Conservation (phyloP, 768 basidiomycete species). For the Suillus luteus region DNA sequence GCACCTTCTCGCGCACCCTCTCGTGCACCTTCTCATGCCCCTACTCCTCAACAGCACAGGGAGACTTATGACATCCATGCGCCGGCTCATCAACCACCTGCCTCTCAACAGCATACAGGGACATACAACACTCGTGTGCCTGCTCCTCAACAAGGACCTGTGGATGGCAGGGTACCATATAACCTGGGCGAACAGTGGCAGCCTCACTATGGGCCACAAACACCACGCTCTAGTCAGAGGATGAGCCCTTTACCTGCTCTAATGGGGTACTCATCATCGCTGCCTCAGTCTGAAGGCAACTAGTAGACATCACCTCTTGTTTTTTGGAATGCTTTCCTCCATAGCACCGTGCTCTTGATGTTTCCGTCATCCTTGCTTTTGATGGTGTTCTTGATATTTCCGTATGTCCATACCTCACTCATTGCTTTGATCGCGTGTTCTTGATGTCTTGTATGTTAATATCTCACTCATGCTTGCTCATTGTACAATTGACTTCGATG, state of each 20-base stretch:
- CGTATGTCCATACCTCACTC: no score
- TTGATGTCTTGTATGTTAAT: no score
- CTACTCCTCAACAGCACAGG: no score
- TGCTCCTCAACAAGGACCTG: not conserved
- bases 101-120: not conserved
- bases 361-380: no score
- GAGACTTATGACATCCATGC: not conserved
- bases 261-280: not conserved
- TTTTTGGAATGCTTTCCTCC: not conserved
- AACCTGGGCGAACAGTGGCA: not conserved
- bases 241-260: conserved; percentile 1
- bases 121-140: not conserved
- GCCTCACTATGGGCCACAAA: not conserved
- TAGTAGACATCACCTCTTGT: not conserved
- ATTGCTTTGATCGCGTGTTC: no score
- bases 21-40: not conserved
- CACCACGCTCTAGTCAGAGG: not conserved
- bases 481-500: not conserved
- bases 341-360: not conserved
- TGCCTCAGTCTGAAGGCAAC: not conserved
- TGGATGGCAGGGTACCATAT: not conserved
- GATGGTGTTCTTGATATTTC: no score
- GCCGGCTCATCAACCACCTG: not conserved
- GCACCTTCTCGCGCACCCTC: not conserved
- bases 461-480: no score